Evolutionary conservation across 495 filamentous ascomycete species (phyloP).

Genomic region (Bombardia bombarda): DNA sequence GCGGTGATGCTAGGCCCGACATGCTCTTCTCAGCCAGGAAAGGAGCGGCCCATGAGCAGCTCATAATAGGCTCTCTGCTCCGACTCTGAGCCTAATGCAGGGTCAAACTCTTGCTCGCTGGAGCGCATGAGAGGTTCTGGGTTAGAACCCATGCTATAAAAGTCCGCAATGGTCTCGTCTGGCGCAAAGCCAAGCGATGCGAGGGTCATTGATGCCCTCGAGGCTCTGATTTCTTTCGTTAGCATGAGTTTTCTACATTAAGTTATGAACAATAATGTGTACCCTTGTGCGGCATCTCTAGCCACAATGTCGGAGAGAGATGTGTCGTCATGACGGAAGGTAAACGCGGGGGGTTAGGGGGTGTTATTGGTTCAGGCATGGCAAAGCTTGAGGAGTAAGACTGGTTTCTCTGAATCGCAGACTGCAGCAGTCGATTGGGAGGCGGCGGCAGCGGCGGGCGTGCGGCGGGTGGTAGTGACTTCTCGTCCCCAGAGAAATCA

Average conservation of each 20-base stretch:
- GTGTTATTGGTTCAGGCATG: background rate
- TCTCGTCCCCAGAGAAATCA: constrained; percentile 7
- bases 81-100: constrained; percentile 20
- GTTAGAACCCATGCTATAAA: constrained; percentile 28
- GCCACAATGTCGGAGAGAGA: constrained; percentile 29
- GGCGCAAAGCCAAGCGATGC: constrained; percentile 28
- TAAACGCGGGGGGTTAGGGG: background rate
- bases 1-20: no score
- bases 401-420: constrained; percentile 2
- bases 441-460: constrained; percentile 5
- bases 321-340: constrained; percentile 4
- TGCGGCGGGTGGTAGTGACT: constrained; percentile 2
- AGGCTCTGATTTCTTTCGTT: constrained; percentile 10
- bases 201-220: constrained; percentile 24
- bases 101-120: constrained; percentile 18
- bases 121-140: constrained; percentile 21
- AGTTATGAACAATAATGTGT: background rate
- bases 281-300: constrained; percentile 26
- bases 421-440: background rate
- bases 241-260: background rate
- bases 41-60: constrained; percentile 27
- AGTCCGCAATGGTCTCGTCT: constrained; percentile 29
- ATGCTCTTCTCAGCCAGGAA: constrained; percentile 6
- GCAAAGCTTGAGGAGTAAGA: constrained; percentile 2
- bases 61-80: constrained; percentile 31